Percentiles rank a stretch among this genome's conserved stretches.
phyloP scores from a whole-genome alignment of 2,329 filamentous ascomycete genomes.

The Xylaria sp. region DNA sequence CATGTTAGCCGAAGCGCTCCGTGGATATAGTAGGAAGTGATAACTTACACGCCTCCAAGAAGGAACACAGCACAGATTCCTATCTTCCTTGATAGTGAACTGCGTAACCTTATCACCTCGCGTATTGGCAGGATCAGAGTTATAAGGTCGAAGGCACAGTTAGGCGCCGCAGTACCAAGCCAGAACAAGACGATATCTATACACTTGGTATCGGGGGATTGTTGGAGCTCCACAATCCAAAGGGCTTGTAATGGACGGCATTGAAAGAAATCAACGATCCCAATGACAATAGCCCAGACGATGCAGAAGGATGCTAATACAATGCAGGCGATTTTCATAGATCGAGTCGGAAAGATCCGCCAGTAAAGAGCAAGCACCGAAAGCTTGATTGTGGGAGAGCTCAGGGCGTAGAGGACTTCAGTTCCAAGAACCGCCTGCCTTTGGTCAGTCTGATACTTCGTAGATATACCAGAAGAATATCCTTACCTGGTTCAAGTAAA shows the following conservation, averaged over 20 bases:
- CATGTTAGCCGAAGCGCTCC: too few species aligned
- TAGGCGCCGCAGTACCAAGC: slow-evolving; percentile 31
- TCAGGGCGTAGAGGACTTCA: neutral
- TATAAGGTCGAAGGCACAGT: slow-evolving; percentile 33
- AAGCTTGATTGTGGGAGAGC: slow-evolving; percentile 33
- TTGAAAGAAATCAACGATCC: slow-evolving; percentile 31
- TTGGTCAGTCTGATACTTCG: too few species aligned
- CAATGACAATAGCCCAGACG: slow-evolving; percentile 29
- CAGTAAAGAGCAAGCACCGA: slow-evolving; percentile 29
- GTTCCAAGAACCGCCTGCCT: too few species aligned
- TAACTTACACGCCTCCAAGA: slow-evolving; percentile 30
- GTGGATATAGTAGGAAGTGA: too few species aligned
- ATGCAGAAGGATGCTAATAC: slow-evolving; percentile 16
- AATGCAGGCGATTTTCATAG: slow-evolving; percentile 14
- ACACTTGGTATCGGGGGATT: slow-evolving; percentile 20
- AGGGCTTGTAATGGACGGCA: slow-evolving; percentile 34
- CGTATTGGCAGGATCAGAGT: slow-evolving; percentile 31
- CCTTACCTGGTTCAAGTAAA: too few species aligned
- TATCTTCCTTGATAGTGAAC: slow-evolving; percentile 17
- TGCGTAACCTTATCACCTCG: slow-evolving; percentile 17
- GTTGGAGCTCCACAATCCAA: slow-evolving; percentile 32
- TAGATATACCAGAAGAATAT: too few species aligned
- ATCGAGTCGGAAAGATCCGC: slow-evolving; percentile 32
- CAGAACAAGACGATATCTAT: slow-evolving; percentile 31
- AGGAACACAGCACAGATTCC: slow-evolving; percentile 24